Percentiles rank a stretch among this genome's conserved stretches.
Evolutionary conservation across 371 early-diverging fungal genomes (phyloP).

Genomic region (Globomyces sp.): DNA sequence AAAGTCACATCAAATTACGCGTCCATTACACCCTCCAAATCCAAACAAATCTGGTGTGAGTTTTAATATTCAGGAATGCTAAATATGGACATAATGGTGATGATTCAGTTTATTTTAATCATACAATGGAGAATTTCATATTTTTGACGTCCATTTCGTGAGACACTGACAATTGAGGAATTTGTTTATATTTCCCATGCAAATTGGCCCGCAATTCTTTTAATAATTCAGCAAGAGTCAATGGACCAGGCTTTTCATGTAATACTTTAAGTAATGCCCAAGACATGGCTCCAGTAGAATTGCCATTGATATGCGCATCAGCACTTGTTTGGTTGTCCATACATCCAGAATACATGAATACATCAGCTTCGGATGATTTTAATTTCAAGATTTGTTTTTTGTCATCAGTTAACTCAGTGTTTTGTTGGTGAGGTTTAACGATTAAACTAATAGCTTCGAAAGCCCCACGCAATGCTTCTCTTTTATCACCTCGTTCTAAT

Average conservation of each 20-base stretch:
- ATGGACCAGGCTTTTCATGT: constrained; percentile 46
- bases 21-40: too few species aligned
- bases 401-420: constrained; percentile 3
- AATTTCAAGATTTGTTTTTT: constrained; percentile 20
- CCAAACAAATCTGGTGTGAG: too few species aligned
- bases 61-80: too few species aligned
- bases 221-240: constrained; percentile 73
- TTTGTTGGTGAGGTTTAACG: neutral
- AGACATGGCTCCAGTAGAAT: constrained; percentile 76
- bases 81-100: too few species aligned
- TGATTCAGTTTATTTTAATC: too few species aligned
- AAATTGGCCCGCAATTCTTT: constrained; percentile 70
- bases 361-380: constrained; percentile 28
- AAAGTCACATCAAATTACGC: too few species aligned
- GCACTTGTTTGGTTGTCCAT: constrained; percentile 91
- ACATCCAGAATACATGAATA: constrained; percentile 62
- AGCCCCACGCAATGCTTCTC: constrained; percentile 26
- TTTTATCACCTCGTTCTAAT: constrained; percentile 27
- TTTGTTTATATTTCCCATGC: constrained; percentile 66
- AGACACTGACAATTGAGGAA: constrained; percentile 75
- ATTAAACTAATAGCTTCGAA: constrained; percentile 17
- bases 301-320: constrained; percentile 60
- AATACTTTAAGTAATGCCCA: constrained; percentile 72
- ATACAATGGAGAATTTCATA: constrained; percentile 23
- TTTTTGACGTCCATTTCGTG: constrained; percentile 27